These are phyloP conservation scores for Beauveria sp. DNA, from an alignment of 2,329 filamentous ascomycete genomes.

Conservation along the genomic window DNA sequence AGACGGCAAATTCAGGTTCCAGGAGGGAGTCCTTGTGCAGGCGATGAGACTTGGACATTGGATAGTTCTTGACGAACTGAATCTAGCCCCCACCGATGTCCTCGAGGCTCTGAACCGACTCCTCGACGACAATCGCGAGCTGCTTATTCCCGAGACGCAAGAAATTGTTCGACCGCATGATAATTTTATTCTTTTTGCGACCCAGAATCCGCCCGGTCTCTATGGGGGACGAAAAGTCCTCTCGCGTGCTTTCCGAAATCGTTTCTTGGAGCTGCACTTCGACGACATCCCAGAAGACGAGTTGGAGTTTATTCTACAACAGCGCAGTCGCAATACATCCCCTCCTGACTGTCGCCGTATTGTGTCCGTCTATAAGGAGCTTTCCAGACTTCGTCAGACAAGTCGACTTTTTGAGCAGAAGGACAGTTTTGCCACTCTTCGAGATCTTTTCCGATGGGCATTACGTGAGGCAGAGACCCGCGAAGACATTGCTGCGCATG, in stretches of 20 bases:
- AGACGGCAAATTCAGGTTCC: slow-evolving; percentile 80
- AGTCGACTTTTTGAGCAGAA: slow-evolving; percentile 93
- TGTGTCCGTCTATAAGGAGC: slow-evolving; percentile 86
- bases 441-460: slow-evolving; percentile 95
- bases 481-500: slow-evolving; percentile 83
- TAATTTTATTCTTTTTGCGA: slow-evolving; percentile 97
- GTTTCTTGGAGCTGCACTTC: slow-evolving; percentile 94
- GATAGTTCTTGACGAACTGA: slow-evolving; percentile 97
- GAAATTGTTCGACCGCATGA: slow-evolving; percentile 86
- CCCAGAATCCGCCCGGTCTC: slow-evolving; percentile 89
- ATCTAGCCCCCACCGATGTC: slow-evolving; percentile 93
- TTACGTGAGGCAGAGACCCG: slow-evolving; percentile 75
- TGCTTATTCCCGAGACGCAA: slow-evolving; percentile 94
- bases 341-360: slow-evolving; percentile 88
- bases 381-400: slow-evolving; percentile 83
- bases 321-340: slow-evolving; percentile 76
- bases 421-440: slow-evolving; percentile 89
- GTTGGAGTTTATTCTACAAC: slow-evolving; percentile 81
- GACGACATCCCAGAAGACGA: slow-evolving; percentile 97
- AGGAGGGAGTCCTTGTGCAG: slow-evolving; percentile 89
- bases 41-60: slow-evolving; percentile 90
- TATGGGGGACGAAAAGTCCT: slow-evolving; percentile 93
- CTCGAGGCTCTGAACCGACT: slow-evolving; percentile 92
- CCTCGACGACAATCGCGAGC: slow-evolving; percentile 90
- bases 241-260: slow-evolving; percentile 90